These are phyloP conservation scores for Myriosclerotinia scirpicola DNA, from an alignment of 2,329 filamentous ascomycete species.

Conservation along the genomic window DNA sequence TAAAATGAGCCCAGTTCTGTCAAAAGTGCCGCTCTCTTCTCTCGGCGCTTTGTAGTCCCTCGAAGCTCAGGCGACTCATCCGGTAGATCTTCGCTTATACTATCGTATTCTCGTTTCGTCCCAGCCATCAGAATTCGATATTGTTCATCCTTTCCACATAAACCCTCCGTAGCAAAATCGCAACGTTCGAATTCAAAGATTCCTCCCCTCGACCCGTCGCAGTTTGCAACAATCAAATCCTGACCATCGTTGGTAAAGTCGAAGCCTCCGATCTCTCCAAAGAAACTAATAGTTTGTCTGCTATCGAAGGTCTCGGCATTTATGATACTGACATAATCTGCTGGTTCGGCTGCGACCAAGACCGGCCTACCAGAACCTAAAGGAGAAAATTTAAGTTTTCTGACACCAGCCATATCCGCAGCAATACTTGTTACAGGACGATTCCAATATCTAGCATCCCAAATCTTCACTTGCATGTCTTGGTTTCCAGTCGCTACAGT, in stretches of 20 bases:
- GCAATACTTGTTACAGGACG: slow-evolving; percentile 55
- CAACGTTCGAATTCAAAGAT: slow-evolving; percentile 42
- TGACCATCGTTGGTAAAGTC: slow-evolving; percentile 66
- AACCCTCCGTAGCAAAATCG: slow-evolving; percentile 32
- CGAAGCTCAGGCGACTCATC: slow-evolving; percentile 9
- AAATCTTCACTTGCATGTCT: slow-evolving; percentile 70
- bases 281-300: slow-evolving; percentile 72
- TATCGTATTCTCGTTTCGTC: slow-evolving; percentile 9
- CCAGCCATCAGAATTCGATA: background rate
- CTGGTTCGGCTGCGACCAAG: slow-evolving; percentile 72
- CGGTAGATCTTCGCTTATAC: slow-evolving; percentile 10
- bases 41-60: slow-evolving; percentile 21
- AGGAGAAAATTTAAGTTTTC: slow-evolving; percentile 71
- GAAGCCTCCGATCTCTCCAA: slow-evolving; percentile 72
- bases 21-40: slow-evolving; percentile 13
- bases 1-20: slow-evolving; percentile 14
- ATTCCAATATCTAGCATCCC: slow-evolving; percentile 72
- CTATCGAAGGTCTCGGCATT: slow-evolving; percentile 62
- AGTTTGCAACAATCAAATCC: slow-evolving; percentile 67
- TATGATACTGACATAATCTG: slow-evolving; percentile 70
- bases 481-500: slow-evolving; percentile 76
- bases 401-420: slow-evolving; percentile 66
- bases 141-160: slow-evolving; percentile 18
- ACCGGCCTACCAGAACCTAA: slow-evolving; percentile 65
- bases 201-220: slow-evolving; percentile 65